Evolutionary conservation across 176 grass and related monocot genomes (phyloP), one percentile per base, ranked within the genome.

Genomic region (Aegilops speltoides): DNA sequence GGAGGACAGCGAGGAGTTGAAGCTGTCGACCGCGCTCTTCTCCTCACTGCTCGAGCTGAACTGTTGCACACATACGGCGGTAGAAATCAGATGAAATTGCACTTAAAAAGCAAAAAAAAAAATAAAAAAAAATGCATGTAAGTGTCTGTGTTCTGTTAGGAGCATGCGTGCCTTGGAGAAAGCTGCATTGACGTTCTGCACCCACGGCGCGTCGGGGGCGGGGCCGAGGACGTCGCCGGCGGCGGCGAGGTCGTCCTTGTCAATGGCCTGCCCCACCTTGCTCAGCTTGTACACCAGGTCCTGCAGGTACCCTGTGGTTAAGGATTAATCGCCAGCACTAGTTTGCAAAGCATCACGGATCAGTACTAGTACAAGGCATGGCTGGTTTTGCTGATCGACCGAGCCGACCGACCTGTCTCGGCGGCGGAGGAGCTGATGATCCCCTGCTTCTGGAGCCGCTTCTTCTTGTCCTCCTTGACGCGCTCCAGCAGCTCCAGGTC

Each of bases 241-340:
- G 48, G 92, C 89, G 46, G 88, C 38, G 33, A 96, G 85, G 68
- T 94, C 92, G 52, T 92, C 80, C 34, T 91, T 99, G 29, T 99
- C 97, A 85, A 94, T 94, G 81, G 94, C 97, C 86, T 94, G 94
- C 20, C 94, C 97, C 67, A 99, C 97, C 87, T 93, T 99, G 92
- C 92, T 96, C 68, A 94, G 61, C 88, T 96, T 99, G 88, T 99
- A 99, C 57, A 99, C 84, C 28, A 96, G 65, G 33, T 92, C 92
- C 93, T 96, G 97, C 79, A 99, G 68, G 68, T 99, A 96, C n/a
- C 94, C 90, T 99, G 90, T 85, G 70, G 78, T 68, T 82, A 82
- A 82, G 65, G 29, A 68, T 76, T 80, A 46, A 59, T 70, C 32
- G 66, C 41, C 3, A 82, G 41, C 8, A 50, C 24, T 7, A 54